Evolutionary conservation across 352 stramenopile genomes (phyloP), one percentile per base, ranked within the genome.

Genomic region (Phytophthora agathidicida): DNA sequence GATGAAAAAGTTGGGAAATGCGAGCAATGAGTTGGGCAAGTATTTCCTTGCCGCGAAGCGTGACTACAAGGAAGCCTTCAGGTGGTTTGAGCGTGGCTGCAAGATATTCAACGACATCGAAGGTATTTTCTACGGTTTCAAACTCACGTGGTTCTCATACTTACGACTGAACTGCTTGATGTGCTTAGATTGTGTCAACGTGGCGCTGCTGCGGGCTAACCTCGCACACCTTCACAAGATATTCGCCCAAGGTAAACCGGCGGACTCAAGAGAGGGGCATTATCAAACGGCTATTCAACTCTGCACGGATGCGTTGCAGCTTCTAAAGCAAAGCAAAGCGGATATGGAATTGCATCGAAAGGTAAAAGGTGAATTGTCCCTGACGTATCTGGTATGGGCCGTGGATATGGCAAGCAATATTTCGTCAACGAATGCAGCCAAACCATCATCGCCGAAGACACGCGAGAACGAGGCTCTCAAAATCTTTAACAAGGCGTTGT

Each of bases 1-100:
- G 46, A 91, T 95, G 82, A 95, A 93, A 56, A 95, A 95, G 38
- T 62, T 95, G 0, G 86, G 86, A n/a, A 95, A 95, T 26, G 76
- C 83, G 1, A 90, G 82, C 31, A 95, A 95, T 49, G 86, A 95
- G 53, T 56, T 91, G 1, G 86, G 83, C 16, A 95, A 95, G 41
- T 83, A 84, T 53, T 91, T 73, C 19, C 55, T 92, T 8, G 73
- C 63, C 1, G 31, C 20, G 0, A 77, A 76, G 1, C 71, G 49
- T 14, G 45, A 88, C 37, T 80, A 88, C 32, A 56, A 76, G 16
- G 59, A 77, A 50, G 83, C 86, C 0, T 95, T 89, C 35, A 50
- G 54, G 11, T 95, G 86, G 86, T 95, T 95, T 60, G 67, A 92
- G 47, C 80, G 83, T 14, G 83, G 86, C 6, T 89, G 83, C 52